Base-by-base conservation (phyloP, 129 eudicot species). In the Escallonia herrerae region DNA sequence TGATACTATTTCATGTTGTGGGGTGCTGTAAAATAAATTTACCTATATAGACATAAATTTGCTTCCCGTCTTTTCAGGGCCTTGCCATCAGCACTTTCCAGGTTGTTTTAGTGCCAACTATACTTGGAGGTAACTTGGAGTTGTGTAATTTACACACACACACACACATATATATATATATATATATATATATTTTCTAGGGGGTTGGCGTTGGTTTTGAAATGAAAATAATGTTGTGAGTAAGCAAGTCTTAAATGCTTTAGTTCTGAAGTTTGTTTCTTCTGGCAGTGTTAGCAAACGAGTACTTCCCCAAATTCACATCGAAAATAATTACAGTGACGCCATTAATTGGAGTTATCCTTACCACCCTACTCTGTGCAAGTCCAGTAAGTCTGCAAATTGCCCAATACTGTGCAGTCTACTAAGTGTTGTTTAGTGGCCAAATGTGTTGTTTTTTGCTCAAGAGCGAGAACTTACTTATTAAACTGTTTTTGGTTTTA, bases 301-400 rank as follows among this genome's bases (percentile, higher is more conserved):
- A 93, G 72, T 89, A 73, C 68, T 89, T 93, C 60, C 99, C 99
- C 62, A 89, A 93, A 73, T 86, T 93, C 76, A 93, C 99, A 33
- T 75, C 96, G 33, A 93, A 93, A 76, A 89, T 93, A 64, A 74
- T 89, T 40, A 86, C 99, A 4, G 80, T 93, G 66, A 93, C 96
- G 42, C 99, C 99, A 65, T 73, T 93, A 63, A 86, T 93, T 15
- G 99, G 96, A 49, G 96, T 93, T 77, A 76, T 93, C 38, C 86
- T 93, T 47, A 93, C 99, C 41, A 93, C 99, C 58, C 91, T 93
- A 74, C 96, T 93, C 58, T 93, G 96, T 82, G 99, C 99, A n/a
- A 93, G 99, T 60, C 99, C 99, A 45, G 99, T 93, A 83, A 89
- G 96, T 82, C 62, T 72, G 37, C 54, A 11, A 50, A 2, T 7